phyloP scores from a whole-genome alignment of 208 protist genomes.

The Trypanosoma avium region DNA sequence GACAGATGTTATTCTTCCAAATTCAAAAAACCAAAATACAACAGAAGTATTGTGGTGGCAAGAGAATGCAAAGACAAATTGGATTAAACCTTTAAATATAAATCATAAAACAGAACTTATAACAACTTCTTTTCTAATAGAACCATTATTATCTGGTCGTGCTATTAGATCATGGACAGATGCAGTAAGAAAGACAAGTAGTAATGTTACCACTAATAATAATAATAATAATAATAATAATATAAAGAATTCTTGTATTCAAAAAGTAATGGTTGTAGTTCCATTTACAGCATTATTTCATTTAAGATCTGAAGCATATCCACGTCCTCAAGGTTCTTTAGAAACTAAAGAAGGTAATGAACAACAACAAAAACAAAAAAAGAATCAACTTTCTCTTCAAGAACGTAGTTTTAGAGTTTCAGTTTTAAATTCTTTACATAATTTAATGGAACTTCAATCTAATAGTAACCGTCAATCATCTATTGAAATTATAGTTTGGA shows the following conservation, averaged over 20 bases:
- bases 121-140: conserved; percentile 43
- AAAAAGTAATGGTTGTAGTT: conserved; percentile 23
- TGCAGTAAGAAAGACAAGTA: conserved; percentile 30
- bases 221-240: too few species aligned
- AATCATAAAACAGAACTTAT: conserved; percentile 15
- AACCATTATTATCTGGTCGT: conserved; percentile 60
- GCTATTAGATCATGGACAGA: conserved; percentile 43
- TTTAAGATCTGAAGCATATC: conserved; percentile 54
- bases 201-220: neutral
- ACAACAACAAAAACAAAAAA: neutral
- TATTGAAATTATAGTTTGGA: conserved; percentile 28
- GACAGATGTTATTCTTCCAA: conserved; percentile 42
- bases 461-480: conserved; percentile 13
- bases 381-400: conserved; percentile 41
- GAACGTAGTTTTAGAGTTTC: conserved; percentile 61
- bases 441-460: conserved; percentile 55
- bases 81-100: conserved; percentile 3
- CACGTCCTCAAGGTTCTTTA: conserved; percentile 9
- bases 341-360: neutral
- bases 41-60: conserved; percentile 14
- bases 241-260: too few species aligned
- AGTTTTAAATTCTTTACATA: conserved; percentile 50
- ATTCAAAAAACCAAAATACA: neutral
- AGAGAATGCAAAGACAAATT: conserved; percentile 5
- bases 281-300: conserved; percentile 64